Evolutionary conservation across 208 protist genomes (phyloP).

Genomic region (Leishmania aethiopica): DNA sequence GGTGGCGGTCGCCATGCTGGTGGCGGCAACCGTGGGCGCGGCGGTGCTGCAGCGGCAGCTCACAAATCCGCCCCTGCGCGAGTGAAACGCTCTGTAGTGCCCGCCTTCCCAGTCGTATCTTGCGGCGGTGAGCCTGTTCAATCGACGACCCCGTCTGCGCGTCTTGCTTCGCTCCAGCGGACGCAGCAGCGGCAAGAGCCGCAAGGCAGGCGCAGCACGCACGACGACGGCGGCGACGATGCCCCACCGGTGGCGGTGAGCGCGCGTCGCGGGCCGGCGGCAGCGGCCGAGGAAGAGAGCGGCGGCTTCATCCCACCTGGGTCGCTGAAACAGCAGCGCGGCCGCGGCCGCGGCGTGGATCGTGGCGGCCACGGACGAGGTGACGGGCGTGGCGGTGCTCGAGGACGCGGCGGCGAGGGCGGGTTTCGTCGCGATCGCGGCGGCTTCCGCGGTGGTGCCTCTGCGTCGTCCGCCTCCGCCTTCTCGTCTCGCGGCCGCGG

Average conservation of each 20-base stretch:
- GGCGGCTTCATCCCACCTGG: slow-evolving; percentile 21
- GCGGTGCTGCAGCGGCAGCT: not conserved
- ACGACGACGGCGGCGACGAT: slow-evolving; percentile 33
- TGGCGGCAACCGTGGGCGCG: slow-evolving; percentile 4
- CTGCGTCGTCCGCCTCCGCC: not conserved
- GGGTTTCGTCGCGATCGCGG: slow-evolving; percentile 5
- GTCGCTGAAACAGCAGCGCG: not conserved
- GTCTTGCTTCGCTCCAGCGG: not conserved
- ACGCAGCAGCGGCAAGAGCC: not conserved
- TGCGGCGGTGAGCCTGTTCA: slow-evolving; percentile 5
- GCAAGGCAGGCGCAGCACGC: slow-evolving; percentile 6
- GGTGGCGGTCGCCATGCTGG: slow-evolving; percentile 12
- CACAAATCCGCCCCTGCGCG: slow-evolving; percentile 12
- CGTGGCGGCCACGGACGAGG: not conserved
- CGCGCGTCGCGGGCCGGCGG: slow-evolving; percentile 25
- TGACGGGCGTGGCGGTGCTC: slow-evolving; percentile 1
- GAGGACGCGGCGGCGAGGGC: slow-evolving; percentile 17
- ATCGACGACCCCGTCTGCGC: not conserved
- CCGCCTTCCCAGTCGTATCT: slow-evolving; percentile 38
- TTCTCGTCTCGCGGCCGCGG: slow-evolving; percentile 19
- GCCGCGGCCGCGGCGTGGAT: not conserved
- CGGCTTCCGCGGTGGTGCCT: not conserved
- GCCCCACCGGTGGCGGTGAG: slow-evolving; percentile 40
- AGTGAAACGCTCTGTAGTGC: slow-evolving; percentile 27
- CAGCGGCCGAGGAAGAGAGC: slow-evolving; percentile 15